Percentiles rank a stretch among this genome's conserved stretches.
Evolutionary conservation across 352 stramenopile species (phyloP).

Genomic region (Phytophthora pluvialis): DNA sequence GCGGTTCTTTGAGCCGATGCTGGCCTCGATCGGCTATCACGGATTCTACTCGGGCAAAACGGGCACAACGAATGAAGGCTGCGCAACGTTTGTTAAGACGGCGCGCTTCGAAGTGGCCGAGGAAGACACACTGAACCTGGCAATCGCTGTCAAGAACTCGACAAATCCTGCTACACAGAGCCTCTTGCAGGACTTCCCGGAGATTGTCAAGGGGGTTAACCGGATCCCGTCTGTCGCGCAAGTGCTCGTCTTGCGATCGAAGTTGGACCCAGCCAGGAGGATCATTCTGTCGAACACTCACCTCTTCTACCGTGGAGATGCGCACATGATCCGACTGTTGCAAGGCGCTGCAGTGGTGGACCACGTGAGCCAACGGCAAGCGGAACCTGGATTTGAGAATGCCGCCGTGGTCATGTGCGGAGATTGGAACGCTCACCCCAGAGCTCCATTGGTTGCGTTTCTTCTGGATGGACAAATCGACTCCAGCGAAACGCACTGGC

Average conservation of each 20-base stretch:
- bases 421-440: constrained; percentile 71
- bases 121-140: constrained; percentile 53
- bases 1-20: constrained; percentile 64
- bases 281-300: constrained; percentile 78
- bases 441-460: constrained; percentile 52
- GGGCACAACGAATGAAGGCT: constrained; percentile 73
- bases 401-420: constrained; percentile 65
- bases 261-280: constrained; percentile 19
- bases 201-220: constrained; percentile 55
- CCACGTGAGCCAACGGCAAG: constrained; percentile 38
- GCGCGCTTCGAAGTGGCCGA: constrained; percentile 55
- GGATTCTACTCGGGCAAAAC: constrained; percentile 72
- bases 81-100: constrained; percentile 56
- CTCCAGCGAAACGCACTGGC: constrained; percentile 59
- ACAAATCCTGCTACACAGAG: constrained; percentile 39
- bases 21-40: constrained; percentile 55
- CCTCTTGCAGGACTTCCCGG: constrained; percentile 60
- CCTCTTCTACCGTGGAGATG: constrained; percentile 77
- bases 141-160: constrained; percentile 38
- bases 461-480: constrained; percentile 57
- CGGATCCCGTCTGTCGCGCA: constrained; percentile 75
- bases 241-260: constrained; percentile 52
- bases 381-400: constrained; percentile 23
- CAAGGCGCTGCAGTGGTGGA: constrained; percentile 57
- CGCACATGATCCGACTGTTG: constrained; percentile 69